A percentile compares a stretch with the other conserved stretches of the same genome.
Evolutionary conservation across 148 eudicot genomes (phyloP).

Genomic region (Rhododendron simsii): DNA sequence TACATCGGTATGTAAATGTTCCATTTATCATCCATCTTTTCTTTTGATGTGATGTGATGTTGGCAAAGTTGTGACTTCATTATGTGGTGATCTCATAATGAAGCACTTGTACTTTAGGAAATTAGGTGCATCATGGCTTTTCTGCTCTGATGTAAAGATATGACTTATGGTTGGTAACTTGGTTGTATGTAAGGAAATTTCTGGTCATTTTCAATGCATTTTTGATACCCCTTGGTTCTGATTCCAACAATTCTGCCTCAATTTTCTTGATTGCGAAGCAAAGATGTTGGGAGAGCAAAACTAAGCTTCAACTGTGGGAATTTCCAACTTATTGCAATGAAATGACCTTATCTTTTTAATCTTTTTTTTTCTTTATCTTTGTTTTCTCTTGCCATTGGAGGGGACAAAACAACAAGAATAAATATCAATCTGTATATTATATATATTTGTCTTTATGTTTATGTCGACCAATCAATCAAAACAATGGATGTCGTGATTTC

Average conservation of each 20-base stretch:
- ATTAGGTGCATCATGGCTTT: not conserved
- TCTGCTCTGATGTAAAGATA: not conserved
- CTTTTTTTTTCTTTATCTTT: not conserved
- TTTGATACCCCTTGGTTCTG: not conserved
- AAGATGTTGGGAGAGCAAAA: not conserved
- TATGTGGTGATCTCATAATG: not conserved
- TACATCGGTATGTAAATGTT: conserved; percentile 69
- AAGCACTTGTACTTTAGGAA: not conserved
- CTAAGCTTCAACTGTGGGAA: not conserved
- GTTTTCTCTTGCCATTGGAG: not conserved
- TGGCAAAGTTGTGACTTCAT: not conserved
- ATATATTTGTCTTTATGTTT: not conserved
- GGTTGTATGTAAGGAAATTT: not conserved
- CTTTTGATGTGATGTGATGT: not conserved
- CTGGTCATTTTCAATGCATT: not conserved
- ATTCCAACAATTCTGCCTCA: not conserved
- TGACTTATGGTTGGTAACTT: not conserved
- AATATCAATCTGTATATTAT: not conserved
- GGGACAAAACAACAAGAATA: not conserved
- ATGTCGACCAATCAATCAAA: not conserved
- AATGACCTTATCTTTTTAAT: not conserved
- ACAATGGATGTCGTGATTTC: not conserved
- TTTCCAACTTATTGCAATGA: not conserved
- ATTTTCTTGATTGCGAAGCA: not conserved
- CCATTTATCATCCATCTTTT: not conserved